A percentile compares a stretch with the other conserved stretches of the same genome.
Conservation (phyloP, 805 yeast species). For the Phaffomyces opuntiae region DNA sequence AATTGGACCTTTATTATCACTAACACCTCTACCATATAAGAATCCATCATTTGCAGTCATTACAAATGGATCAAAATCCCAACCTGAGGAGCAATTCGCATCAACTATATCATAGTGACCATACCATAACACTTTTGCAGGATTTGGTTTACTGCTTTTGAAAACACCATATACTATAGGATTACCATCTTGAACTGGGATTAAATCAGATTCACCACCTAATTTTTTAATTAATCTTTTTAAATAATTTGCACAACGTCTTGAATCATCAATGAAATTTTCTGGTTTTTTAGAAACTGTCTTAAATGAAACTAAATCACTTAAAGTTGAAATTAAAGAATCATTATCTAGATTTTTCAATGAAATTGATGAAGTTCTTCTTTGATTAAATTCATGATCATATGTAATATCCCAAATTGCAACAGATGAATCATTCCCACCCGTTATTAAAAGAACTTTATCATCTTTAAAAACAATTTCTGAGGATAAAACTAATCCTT, state of each 20-base stretch:
- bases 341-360: slow-evolving; percentile 43
- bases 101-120: slow-evolving; percentile 96
- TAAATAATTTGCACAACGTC: slow-evolving; percentile 79
- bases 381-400: slow-evolving; percentile 4
- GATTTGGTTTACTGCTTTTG: slow-evolving; percentile 31
- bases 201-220: slow-evolving; percentile 65
- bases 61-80: slow-evolving; percentile 77
- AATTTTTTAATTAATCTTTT: slow-evolving; percentile 51
- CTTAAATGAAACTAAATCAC: slow-evolving; percentile 55
- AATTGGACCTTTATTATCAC: slow-evolving; percentile 93
- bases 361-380: slow-evolving; percentile 11
- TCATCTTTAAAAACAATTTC: slow-evolving; percentile 36
- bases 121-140: slow-evolving; percentile 67
- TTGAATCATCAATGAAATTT: slow-evolving; percentile 65
- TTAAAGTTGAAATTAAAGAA: slow-evolving; percentile 54
- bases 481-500: slow-evolving; percentile 52
- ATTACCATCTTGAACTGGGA: slow-evolving; percentile 73
- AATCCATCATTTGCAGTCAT: slow-evolving; percentile 78
- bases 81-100: slow-evolving; percentile 52
- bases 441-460: slow-evolving; percentile 48
- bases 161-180: slow-evolving; percentile 82
- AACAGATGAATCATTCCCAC: slow-evolving; percentile 63
- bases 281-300: slow-evolving; percentile 75
- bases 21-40: slow-evolving; percentile 84
- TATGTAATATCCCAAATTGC: slow-evolving; percentile 60